phyloP scores from a whole-genome alignment of 345 rosid species.

The Sisymbrium altissimum region DNA sequence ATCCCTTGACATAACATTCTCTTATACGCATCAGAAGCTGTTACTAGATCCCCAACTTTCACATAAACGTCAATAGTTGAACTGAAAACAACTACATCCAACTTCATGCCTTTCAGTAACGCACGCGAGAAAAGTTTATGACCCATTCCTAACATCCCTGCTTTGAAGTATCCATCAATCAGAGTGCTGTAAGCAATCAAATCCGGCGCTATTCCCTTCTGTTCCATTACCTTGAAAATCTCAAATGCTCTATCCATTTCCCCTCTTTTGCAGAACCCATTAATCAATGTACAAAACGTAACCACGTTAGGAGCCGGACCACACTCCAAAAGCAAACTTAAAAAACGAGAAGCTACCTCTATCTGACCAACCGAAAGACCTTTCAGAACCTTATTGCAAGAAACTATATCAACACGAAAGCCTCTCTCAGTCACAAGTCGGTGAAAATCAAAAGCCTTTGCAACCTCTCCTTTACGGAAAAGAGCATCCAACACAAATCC shows the following conservation, averaged over 20 bases:
- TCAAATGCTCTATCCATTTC: constrained; percentile 42
- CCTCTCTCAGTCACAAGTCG: constrained; percentile 28
- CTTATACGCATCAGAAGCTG: constrained; percentile 32
- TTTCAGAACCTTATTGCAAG: constrained; percentile 47
- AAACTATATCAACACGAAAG: constrained; percentile 33
- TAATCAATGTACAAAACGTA: constrained; percentile 46
- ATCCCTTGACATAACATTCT: constrained; percentile 43
- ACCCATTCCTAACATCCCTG: constrained; percentile 46
- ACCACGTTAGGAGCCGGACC: constrained; percentile 51
- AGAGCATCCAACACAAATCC: constrained; percentile 41
- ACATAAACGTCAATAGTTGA: constrained; percentile 41
- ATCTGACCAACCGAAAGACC: constrained; percentile 31
- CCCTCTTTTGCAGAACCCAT: constrained; percentile 42
- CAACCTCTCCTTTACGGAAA: constrained; percentile 36
- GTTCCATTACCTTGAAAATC: constrained; percentile 32
- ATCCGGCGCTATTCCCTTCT: constrained; percentile 39
- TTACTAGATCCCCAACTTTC: constrained; percentile 35
- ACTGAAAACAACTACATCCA: constrained; percentile 46
- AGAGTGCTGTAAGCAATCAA: constrained; percentile 42
- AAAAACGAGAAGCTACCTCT: constrained; percentile 31
- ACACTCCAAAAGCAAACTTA: constrained; percentile 32
- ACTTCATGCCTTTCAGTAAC: constrained; percentile 34
- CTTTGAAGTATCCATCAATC: constrained; percentile 47
- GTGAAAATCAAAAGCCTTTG: constrained; percentile 40
- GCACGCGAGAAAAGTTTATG: constrained; percentile 36